Conservation (phyloP, 1,284 basidiomycete genomes). For the Tilletiopsis washingtonensis region DNA sequence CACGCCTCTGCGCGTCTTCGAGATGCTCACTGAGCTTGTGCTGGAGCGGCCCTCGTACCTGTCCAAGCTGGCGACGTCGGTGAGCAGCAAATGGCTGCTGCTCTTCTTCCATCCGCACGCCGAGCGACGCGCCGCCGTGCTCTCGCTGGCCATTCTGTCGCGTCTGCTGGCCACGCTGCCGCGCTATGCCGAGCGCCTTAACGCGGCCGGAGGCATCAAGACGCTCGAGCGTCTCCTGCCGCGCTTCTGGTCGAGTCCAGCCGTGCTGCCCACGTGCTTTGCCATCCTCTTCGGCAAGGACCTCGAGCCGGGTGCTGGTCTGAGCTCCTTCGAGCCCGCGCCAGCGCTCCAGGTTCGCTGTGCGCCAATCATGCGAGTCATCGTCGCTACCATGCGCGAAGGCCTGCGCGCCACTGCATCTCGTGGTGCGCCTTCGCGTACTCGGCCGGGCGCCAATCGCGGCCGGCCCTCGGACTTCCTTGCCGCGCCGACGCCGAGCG, state of each 20-base stretch:
- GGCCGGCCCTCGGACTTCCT: slow-evolving; percentile 7
- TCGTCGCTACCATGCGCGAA: slow-evolving; percentile 25
- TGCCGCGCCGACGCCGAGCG: background rate
- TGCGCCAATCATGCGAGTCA: slow-evolving; percentile 25
- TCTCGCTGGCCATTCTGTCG: slow-evolving; percentile 21
- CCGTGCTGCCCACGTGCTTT: slow-evolving; percentile 57
- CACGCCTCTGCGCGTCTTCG: slow-evolving; percentile 18
- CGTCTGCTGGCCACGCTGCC: slow-evolving; percentile 11
- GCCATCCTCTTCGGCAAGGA: slow-evolving; percentile 58
- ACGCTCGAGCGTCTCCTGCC: slow-evolving; percentile 66
- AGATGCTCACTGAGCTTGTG: slow-evolving; percentile 10
- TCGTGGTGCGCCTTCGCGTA: background rate
- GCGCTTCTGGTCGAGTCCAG: slow-evolving; percentile 59
- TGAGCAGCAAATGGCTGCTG: slow-evolving; percentile 33
- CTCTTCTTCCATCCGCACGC: slow-evolving; percentile 36
- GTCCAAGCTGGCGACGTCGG: slow-evolving; percentile 11
- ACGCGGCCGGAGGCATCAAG: slow-evolving; percentile 61
- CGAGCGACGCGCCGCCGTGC: slow-evolving; percentile 13
- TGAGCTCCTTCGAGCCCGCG: slow-evolving; percentile 1
- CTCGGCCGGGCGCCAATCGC: background rate
- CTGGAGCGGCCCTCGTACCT: slow-evolving; percentile 22
- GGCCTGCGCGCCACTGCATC: slow-evolving; percentile 11
- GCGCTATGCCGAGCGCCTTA: slow-evolving; percentile 53
- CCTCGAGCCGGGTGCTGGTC: slow-evolving; percentile 52
- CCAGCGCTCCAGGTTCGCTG: slow-evolving; percentile 5